Conservation (phyloP, 345 rosid genomes). For the Populus deltoides region DNA sequence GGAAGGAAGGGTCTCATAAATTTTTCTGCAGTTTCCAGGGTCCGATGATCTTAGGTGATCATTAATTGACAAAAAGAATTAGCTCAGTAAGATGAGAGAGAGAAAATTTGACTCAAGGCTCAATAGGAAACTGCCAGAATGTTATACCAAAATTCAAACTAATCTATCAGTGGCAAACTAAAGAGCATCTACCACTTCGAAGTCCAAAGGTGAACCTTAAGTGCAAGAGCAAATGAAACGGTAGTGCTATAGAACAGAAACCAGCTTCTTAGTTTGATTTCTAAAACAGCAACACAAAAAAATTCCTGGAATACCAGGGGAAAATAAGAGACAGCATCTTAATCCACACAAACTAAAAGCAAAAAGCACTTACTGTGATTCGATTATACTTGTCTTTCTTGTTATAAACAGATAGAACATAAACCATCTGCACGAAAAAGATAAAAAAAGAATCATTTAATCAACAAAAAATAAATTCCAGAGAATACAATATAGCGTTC, state of each 20-base stretch:
- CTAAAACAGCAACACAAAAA: not conserved
- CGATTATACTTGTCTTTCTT: constrained; percentile 89
- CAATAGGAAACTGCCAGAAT: not conserved
- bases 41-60: not conserved
- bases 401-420: constrained; percentile 86
- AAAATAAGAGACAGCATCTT: not conserved
- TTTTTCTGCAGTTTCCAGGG: not conserved
- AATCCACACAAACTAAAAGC: constrained; percentile 10
- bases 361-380: constrained; percentile 60
- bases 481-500: not conserved
- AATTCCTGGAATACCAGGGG: not conserved
- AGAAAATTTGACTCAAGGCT: not conserved
- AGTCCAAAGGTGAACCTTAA: not conserved
- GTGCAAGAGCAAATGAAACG: not conserved
- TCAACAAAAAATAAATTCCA: not conserved
- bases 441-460: not conserved
- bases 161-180: not conserved
- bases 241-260: not conserved
- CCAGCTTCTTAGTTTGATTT: not conserved
- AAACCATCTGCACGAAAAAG: constrained; percentile 76
- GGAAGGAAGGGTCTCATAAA: not conserved
- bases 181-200: not conserved
- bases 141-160: not conserved
- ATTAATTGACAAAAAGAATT: not conserved
- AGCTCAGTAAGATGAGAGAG: not conserved